Evolutionary conservation across 768 basidiomycete species (phyloP).

Genomic region (Mycena vulgaris): DNA sequence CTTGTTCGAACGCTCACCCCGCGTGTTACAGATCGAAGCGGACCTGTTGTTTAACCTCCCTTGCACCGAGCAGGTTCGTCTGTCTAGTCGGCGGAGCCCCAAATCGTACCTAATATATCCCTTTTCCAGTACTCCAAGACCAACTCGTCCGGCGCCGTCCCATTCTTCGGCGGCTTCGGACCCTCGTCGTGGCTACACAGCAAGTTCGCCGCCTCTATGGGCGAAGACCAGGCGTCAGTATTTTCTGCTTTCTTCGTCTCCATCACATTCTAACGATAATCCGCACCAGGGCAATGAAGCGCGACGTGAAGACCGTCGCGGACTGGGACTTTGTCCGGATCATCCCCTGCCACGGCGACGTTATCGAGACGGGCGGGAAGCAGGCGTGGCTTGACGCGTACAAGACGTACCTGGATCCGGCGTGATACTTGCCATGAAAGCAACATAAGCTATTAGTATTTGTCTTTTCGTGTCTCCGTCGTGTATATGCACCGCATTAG

Average conservation of each 20-base stretch:
- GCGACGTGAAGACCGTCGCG: conserved; percentile 76
- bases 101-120: background rate
- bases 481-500: too few relatives aligned
- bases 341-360: conserved; percentile 81
- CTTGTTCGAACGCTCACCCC: background rate
- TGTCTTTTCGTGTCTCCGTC: too few relatives aligned
- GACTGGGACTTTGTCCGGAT: conserved; percentile 83
- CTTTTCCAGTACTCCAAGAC: conserved; percentile 57
- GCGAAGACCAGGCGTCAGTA: conserved; percentile 58
- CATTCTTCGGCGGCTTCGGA: conserved; percentile 45
- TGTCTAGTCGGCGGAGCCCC: conserved; percentile 5
- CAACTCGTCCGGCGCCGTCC: conserved; percentile 43
- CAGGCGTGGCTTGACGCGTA: conserved; percentile 54
- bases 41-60: conserved; percentile 91
- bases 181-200: conserved; percentile 56
- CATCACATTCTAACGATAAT: background rate
- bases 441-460: too few relatives aligned
- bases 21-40: conserved; percentile 57
- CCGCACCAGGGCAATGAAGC: conserved; percentile 65
- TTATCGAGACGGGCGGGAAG: conserved; percentile 66
- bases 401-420: conserved; percentile 3
- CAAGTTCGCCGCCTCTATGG: conserved; percentile 50
- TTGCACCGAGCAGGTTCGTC: conserved; percentile 75
- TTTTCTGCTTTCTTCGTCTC: background rate
- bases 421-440: too few relatives aligned